A percentile compares a stretch with the other conserved stretches of the same genome.
Evolutionary conservation across 2,329 filamentous ascomycete genomes (phyloP).

Genomic region (Aspergillus hortae): DNA sequence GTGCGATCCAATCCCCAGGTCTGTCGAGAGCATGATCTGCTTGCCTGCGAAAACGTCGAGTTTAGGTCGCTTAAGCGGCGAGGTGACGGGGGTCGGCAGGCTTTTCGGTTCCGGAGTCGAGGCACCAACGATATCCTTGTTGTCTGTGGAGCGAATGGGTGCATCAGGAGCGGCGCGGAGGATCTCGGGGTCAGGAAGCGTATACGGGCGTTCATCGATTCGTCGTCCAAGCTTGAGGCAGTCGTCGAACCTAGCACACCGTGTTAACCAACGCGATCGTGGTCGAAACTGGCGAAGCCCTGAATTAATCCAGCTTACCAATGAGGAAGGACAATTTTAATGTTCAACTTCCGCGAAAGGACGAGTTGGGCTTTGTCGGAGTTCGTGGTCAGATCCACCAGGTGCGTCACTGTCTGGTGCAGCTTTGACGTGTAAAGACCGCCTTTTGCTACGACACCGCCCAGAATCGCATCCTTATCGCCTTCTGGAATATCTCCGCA

Average conservation of each 20-base stretch:
- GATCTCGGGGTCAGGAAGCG: conserved; percentile 80
- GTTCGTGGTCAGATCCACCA: conserved; percentile 76
- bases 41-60: conserved; percentile 74
- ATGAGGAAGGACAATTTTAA: conserved; percentile 86
- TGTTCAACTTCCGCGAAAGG: conserved; percentile 61
- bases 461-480: conserved; percentile 89
- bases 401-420: conserved; percentile 75
- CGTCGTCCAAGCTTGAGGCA: conserved; percentile 89
- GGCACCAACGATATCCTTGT: conserved; percentile 64
- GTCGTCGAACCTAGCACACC: conserved; percentile 75
- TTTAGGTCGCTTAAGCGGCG: conserved; percentile 42
- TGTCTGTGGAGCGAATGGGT: conserved; percentile 54
- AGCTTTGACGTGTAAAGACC: conserved; percentile 73
- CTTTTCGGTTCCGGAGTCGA: conserved; percentile 50
- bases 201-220: conserved; percentile 84
- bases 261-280: background rate
- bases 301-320: conserved; percentile 56
- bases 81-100: conserved; percentile 29
- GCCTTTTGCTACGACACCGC: conserved; percentile 83
- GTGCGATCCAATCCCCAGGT: conserved; percentile 67
- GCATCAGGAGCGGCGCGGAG: conserved; percentile 59
- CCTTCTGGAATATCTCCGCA: conserved; percentile 79
- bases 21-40: conserved; percentile 70
- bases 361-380: conserved; percentile 63
- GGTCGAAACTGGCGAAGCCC: background rate